Evolutionary conservation across 495 filamentous ascomycete species (phyloP).

Genomic region (Penicillium argentinense): DNA sequence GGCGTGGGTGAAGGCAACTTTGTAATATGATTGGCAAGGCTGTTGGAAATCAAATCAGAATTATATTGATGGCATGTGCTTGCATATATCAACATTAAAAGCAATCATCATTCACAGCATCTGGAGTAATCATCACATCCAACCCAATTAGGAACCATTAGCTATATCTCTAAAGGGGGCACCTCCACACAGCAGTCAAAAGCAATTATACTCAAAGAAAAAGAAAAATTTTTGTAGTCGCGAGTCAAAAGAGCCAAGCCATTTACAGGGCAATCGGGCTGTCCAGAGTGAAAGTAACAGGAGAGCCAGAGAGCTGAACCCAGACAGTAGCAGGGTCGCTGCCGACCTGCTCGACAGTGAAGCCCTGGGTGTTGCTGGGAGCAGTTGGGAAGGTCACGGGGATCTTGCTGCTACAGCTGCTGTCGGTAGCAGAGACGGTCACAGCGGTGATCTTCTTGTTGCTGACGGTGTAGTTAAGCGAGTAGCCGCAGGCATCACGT

Average conservation of each 20-base stretch:
- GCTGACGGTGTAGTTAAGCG: conserved; percentile 44
- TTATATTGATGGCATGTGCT: too few relatives aligned
- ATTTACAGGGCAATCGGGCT: conserved; percentile 40
- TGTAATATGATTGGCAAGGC: too few relatives aligned
- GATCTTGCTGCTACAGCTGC: conserved; percentile 52
- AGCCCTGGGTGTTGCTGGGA: conserved; percentile 41
- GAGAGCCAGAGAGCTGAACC: conserved; percentile 52
- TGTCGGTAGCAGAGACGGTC: conserved; percentile 50
- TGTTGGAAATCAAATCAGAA: too few relatives aligned
- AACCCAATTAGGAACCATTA: background rate
- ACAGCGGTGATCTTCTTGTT: conserved; percentile 49
- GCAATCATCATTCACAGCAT: background rate
- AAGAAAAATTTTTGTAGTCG: background rate
- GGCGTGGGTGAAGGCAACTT: too few relatives aligned
- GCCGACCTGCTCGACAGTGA: conserved; percentile 55
- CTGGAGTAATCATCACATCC: background rate
- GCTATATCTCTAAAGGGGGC: background rate
- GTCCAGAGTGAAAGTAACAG: conserved; percentile 51
- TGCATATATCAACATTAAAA: too few relatives aligned
- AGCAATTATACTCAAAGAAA: background rate
- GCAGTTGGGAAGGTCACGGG: conserved; percentile 57
- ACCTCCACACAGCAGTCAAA: background rate
- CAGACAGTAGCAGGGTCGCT: conserved; percentile 60
- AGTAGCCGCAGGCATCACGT: conserved; percentile 55
- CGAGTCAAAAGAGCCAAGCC: too few relatives aligned